Conservation (phyloP, 2,329 filamentous ascomycete genomes). For the Alternaria gansuensis region DNA sequence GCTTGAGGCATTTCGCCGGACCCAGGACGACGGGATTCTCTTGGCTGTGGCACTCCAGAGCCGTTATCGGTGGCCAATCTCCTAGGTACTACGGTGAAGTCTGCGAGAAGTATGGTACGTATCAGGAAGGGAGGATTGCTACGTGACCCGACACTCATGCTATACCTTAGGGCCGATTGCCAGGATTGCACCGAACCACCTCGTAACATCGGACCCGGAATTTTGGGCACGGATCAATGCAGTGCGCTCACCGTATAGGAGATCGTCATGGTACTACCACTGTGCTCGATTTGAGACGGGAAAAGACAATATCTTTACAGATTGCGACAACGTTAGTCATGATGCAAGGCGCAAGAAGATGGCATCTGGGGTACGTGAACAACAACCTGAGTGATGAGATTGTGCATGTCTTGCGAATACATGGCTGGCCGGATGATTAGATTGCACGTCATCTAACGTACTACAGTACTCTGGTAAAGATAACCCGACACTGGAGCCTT, state of each 20-base stretch:
- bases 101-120: conserved; percentile 46
- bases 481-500: conserved; percentile 60
- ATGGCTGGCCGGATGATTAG: background rate
- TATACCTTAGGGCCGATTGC: conserved; percentile 51
- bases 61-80: conserved; percentile 38
- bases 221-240: conserved; percentile 56
- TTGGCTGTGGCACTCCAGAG: conserved; percentile 46
- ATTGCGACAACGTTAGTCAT: conserved; percentile 61
- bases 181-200: conserved; percentile 59
- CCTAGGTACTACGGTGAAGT: conserved; percentile 42
- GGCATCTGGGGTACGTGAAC: conserved; percentile 56
- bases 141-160: background rate
- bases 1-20: conserved; percentile 46
- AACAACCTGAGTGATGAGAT: background rate
- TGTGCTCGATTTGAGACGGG: conserved; percentile 63
- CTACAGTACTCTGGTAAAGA: conserved; percentile 64
- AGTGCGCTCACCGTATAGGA: conserved; percentile 54
- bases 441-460: conserved; percentile 15
- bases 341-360: conserved; percentile 57
- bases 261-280: conserved; percentile 50
- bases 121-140: background rate
- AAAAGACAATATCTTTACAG: conserved; percentile 64
- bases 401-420: background rate
- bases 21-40: conserved; percentile 43
- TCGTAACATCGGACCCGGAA: conserved; percentile 61